Conservation (phyloP, 2,329 filamentous ascomycete species). For the Ceratocystiopsis minuta region DNA sequence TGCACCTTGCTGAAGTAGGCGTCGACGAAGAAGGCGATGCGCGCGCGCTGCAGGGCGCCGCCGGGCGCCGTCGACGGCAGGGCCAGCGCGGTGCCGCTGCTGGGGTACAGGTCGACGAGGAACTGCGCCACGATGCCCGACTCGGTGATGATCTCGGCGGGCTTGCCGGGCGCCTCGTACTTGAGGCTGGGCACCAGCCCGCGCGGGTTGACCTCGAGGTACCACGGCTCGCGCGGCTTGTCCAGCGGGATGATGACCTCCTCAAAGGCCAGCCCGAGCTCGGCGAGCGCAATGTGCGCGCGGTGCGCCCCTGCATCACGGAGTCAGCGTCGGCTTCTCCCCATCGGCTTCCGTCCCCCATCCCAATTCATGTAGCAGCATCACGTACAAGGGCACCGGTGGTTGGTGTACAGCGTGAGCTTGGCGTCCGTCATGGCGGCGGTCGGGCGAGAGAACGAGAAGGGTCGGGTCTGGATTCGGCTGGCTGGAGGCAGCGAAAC, state of each 20-base stretch:
- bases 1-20: conserved; percentile 21
- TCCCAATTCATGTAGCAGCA: no score
- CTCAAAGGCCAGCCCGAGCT: conserved; percentile 47
- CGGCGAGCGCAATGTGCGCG: conserved; percentile 51
- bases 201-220: conserved; percentile 60
- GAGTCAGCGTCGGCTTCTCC: no score
- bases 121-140: conserved; percentile 58
- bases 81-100: conserved; percentile 27
- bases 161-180: conserved; percentile 28
- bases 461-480: no score
- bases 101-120: conserved; percentile 47
- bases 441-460: background rate
- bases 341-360: no score
- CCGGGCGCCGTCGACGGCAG: conserved; percentile 33
- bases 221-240: conserved; percentile 51
- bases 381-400: conserved; percentile 9
- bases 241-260: conserved; percentile 56
- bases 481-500: no score
- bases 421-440: conserved; percentile 5
- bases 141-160: conserved; percentile 47
- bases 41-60: conserved; percentile 44
- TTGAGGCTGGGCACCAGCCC: conserved; percentile 57
- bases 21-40: conserved; percentile 46
- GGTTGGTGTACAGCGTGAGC: conserved; percentile 11
- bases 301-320: conserved; percentile 57